Evolutionary conservation across 345 rosid genomes (phyloP).

Genomic region (Syzygium oleosum): DNA sequence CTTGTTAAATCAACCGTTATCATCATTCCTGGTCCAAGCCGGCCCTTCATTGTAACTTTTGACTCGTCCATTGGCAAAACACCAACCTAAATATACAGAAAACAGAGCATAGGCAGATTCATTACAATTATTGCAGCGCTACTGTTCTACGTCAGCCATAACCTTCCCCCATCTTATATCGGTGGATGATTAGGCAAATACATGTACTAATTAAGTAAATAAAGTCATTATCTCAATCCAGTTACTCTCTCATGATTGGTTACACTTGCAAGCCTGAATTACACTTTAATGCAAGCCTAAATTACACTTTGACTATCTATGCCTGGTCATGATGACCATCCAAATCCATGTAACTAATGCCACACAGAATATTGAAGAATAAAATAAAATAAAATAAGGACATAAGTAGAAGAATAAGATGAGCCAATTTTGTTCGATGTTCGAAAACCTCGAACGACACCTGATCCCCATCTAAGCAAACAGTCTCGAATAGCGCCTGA

Average conservation of each 20-base stretch:
- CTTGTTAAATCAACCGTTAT: slow-evolving; percentile 71
- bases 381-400: background rate
- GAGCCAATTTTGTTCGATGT: background rate
- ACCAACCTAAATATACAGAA: slow-evolving; percentile 60
- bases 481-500: background rate
- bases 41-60: slow-evolving; percentile 86
- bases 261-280: background rate
- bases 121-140: background rate
- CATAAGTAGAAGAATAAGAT: background rate
- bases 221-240: background rate
- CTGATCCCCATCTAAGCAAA: background rate
- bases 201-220: background rate
- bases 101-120: background rate
- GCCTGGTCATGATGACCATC: background rate
- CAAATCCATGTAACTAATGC: background rate
- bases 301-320: background rate
- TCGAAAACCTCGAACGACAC: background rate
- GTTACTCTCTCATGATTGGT: background rate
- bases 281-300: background rate
- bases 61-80: slow-evolving; percentile 95
- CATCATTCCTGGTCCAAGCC: slow-evolving; percentile 99
- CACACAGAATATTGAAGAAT: background rate
- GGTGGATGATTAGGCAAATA: background rate
- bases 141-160: background rate
- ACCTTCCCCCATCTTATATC: background rate